Percentiles rank a stretch among this genome's conserved stretches.
These are phyloP conservation scores for Tolypocladium guangdongense DNA, from an alignment of 2,329 filamentous ascomycete species.

Conservation along the genomic window DNA sequence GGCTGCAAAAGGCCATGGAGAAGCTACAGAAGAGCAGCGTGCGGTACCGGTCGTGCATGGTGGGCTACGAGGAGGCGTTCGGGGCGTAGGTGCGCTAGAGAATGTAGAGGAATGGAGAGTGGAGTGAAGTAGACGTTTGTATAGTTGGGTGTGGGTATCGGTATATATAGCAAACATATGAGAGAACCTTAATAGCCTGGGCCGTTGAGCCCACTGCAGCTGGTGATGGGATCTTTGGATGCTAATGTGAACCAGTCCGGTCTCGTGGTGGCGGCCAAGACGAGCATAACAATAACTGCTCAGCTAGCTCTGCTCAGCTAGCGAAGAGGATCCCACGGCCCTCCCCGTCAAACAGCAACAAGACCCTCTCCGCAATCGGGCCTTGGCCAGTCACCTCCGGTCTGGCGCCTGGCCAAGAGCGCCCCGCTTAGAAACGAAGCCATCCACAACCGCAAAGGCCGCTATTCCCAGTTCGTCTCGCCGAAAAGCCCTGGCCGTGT, in stretches of 20 bases:
- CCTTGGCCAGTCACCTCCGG: neutral
- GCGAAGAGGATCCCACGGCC: neutral
- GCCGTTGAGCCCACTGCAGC: neutral
- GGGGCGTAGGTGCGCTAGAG: conserved; percentile 34
- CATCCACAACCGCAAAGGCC: neutral
- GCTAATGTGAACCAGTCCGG: neutral
- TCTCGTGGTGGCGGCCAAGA: neutral
- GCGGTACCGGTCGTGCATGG: conserved; percentile 65
- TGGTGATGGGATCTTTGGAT: neutral
- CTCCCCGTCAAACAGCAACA: neutral
- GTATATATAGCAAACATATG: neutral
- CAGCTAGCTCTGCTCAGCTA: neutral
- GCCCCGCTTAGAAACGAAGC: neutral
- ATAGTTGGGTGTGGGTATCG: neutral
- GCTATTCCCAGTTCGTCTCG: conserved; percentile 6
- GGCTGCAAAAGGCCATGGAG: conserved; percentile 57
- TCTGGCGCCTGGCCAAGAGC: neutral
- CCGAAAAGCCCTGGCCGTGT: neutral
- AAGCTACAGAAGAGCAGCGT: conserved; percentile 62
- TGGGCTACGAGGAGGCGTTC: conserved; percentile 58
- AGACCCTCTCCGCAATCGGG: neutral
- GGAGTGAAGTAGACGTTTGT: neutral
- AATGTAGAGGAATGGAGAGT: too few relatives aligned
- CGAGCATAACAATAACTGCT: neutral
- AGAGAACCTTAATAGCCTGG: neutral